phyloP scores from a whole-genome alignment of 768 basidiomycete species.

The Lactarius tabidus region DNA sequence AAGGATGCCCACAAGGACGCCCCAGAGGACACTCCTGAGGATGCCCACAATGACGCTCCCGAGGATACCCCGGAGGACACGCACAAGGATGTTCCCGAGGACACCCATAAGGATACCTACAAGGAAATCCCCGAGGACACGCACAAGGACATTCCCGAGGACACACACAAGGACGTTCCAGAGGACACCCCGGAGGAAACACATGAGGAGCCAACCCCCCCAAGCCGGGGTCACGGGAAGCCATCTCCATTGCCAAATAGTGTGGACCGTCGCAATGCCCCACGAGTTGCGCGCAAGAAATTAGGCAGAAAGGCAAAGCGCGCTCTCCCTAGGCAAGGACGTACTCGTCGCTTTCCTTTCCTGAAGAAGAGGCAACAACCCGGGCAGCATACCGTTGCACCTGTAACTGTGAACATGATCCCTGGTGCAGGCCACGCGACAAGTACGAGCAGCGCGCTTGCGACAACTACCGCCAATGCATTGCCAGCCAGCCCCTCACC shows the following conservation, averaged over 20 bases:
- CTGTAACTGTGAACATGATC: conserved; percentile 21
- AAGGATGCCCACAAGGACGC: neutral
- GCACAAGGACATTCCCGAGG: neutral
- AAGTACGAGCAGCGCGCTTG: conserved; percentile 1
- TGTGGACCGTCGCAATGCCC: conserved; percentile 13
- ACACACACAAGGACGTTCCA: neutral
- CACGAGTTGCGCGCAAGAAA: conserved; percentile 13
- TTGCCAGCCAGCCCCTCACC: conserved; percentile 1
- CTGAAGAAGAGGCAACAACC: conserved; percentile 17
- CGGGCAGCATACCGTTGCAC: conserved; percentile 3
- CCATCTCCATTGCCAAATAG: conserved; percentile 15
- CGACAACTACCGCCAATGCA: neutral
- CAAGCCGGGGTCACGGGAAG: conserved; percentile 17
- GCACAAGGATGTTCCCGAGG: neutral
- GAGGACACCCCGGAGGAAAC: neutral
- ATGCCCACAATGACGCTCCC: neutral
- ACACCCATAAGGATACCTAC: neutral
- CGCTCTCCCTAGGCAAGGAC: neutral
- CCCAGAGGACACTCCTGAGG: neutral
- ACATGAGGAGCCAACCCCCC: conserved; percentile 1
- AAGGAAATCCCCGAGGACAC: neutral
- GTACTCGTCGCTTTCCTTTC: conserved; percentile 8
- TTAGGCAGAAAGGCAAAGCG: conserved; percentile 2
- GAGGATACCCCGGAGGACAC: neutral
- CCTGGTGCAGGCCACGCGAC: conserved; percentile 4